Percentiles rank a stretch among this genome's conserved stretches.
These are phyloP conservation scores for Curvularia lunata DNA, from an alignment of 2,329 filamentous ascomycete genomes.

Conservation along the genomic window DNA sequence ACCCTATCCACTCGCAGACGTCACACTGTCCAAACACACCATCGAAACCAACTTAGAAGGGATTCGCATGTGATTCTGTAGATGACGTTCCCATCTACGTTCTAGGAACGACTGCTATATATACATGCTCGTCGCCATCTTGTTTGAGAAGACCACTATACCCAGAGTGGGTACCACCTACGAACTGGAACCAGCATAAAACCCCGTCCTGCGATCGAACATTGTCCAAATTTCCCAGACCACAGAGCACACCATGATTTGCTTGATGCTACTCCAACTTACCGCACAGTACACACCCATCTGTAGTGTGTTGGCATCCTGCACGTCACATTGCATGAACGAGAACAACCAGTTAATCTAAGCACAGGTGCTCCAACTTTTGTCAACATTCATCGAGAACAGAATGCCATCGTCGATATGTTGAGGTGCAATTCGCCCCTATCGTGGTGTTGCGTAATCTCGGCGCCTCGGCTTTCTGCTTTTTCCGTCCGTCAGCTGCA, in stretches of 20 bases:
- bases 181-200: no score
- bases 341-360: not conserved
- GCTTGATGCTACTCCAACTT: not conserved
- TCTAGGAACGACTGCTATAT: not conserved
- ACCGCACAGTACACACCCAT: not conserved
- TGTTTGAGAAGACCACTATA: not conserved
- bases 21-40: not conserved
- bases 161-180: not conserved
- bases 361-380: not conserved
- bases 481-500: not conserved
- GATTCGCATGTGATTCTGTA: not conserved
- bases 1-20: no score
- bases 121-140: not conserved
- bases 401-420: not conserved
- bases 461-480: slow-evolving; percentile 3
- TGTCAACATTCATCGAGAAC: not conserved
- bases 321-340: not conserved
- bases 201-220: not conserved
- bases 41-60: not conserved
- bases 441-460: slow-evolving; percentile 1
- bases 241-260: not conserved
- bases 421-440: not conserved
- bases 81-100: not conserved
- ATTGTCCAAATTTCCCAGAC: not conserved
- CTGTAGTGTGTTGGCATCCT: not conserved